phyloP scores from a whole-genome alignment of 495 filamentous ascomycete genomes.

The Haplographium delicatum region DNA sequence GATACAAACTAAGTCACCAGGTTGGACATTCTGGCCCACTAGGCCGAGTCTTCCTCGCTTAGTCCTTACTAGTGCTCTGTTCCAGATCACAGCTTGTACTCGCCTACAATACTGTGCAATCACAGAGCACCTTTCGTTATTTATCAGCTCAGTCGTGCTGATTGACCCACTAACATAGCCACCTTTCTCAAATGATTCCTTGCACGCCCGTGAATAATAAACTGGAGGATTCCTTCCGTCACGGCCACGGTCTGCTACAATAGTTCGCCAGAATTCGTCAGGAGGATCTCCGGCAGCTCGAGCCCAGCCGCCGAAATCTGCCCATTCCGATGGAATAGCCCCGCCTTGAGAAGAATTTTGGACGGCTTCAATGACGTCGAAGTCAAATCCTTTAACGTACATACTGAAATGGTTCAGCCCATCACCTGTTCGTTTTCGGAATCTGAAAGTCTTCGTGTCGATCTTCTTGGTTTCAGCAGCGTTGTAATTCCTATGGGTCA shows the following conservation, averaged over 20 bases:
- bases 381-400: background rate
- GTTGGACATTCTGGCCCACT: conserved; percentile 11
- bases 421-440: background rate
- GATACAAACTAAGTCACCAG: conserved; percentile 33
- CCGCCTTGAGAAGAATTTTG: background rate
- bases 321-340: background rate
- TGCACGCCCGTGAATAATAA: background rate
- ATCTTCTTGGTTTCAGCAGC: background rate
- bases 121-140: conserved; percentile 5
- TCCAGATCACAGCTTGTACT: conserved; percentile 29
- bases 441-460: background rate
- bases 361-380: background rate
- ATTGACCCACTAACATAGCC: background rate
- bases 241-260: background rate
- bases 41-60: conserved; percentile 14
- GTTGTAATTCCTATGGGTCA: background rate
- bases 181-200: background rate
- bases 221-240: background rate
- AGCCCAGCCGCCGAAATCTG: background rate
- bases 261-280: background rate
- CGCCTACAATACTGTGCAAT: conserved; percentile 23
- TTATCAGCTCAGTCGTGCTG: background rate
- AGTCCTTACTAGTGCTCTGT: conserved; percentile 20
- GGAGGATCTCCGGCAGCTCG: background rate
- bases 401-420: background rate